Base-by-base conservation (phyloP, 257 asterid genomes). In the Capsicum pubescens region DNA sequence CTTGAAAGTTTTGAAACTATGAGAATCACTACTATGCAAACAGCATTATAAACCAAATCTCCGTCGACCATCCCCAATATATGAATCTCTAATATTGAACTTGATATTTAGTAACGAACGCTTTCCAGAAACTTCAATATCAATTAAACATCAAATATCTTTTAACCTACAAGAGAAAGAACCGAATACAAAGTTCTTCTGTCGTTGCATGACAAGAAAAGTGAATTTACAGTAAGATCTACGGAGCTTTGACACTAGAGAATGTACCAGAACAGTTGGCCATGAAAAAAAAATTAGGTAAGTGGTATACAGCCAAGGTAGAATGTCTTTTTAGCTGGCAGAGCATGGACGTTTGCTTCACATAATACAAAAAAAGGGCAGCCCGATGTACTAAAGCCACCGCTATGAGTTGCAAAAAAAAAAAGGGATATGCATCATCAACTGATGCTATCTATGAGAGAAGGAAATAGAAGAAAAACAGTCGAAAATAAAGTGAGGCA, bases 131-230 rank as follows among this genome's bases (percentile, higher is more conserved):
- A 54, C 81, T 32, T 76, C 48, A 54, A 52, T 76, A 76, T 52
- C 63, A 26, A 52, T 50, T 76, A 52, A 52, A 76, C 48, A 8
- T 21, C 12, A 19, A 21, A 26, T 54, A 21, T 77, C 32, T 26
- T 69, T 77, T 32, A 54, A 54, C 82, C 82, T 77, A 77, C 82
- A 77, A 21, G 46, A 54, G 64, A 76, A 15, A 15, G 64, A 35
- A 77, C 50, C 17, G 63, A 55, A 52, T 55, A 12, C 82, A 32
- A 32, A 54, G 21, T 32, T 54, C 9, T 76, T 76, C 82, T 32
- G 19, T 54, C 54, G 64, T 55, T 52, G 82, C 82, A 77, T 64
- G 82, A 77, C 48, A 77, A 54, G 81, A 77, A 13, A 74, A 3
- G 82, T 54, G 64, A 77, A 32, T 54, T 77, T 77, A 77, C 60